Conservation (phyloP, 176 grass and related monocot genomes). For the Ampelocalamus luodianensis region DNA sequence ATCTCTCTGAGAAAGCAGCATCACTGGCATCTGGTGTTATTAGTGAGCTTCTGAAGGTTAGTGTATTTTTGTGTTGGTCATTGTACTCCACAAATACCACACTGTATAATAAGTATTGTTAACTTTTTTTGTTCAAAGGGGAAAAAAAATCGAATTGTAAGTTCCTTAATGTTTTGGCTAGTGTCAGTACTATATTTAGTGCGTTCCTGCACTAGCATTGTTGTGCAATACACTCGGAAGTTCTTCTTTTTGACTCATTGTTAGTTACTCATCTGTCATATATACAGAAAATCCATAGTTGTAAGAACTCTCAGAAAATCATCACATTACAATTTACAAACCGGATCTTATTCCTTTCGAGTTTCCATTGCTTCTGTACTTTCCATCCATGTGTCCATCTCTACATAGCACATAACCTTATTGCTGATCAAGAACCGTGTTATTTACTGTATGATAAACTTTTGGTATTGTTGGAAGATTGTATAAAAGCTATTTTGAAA, state of each 20-base stretch:
- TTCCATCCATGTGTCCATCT: neutral
- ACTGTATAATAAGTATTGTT: neutral
- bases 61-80: constrained; percentile 30
- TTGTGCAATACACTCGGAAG: neutral
- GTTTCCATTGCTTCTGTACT: constrained; percentile 11
- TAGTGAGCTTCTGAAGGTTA: constrained; percentile 74
- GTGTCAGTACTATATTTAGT: neutral
- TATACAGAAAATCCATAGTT: neutral
- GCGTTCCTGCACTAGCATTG: neutral
- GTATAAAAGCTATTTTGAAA: constrained; percentile 11
- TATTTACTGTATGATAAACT: neutral
- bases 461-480: neutral
- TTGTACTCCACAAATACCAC: constrained; percentile 6
- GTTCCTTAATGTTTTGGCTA: constrained; percentile 20
- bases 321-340: neutral
- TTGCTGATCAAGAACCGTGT: neutral
- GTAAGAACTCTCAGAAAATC: neutral
- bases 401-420: constrained; percentile 5
- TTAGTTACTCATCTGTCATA: constrained; percentile 12
- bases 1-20: constrained; percentile 84
- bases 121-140: constrained; percentile 30
- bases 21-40: constrained; percentile 73
- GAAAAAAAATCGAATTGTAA: constrained; percentile 15
- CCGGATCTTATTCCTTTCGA: neutral
- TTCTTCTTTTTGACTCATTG: neutral